Evolutionary conservation across 768 basidiomycete genomes (phyloP), one percentile per base, ranked within the genome.

Genomic region (Astraeus odoratus): DNA sequence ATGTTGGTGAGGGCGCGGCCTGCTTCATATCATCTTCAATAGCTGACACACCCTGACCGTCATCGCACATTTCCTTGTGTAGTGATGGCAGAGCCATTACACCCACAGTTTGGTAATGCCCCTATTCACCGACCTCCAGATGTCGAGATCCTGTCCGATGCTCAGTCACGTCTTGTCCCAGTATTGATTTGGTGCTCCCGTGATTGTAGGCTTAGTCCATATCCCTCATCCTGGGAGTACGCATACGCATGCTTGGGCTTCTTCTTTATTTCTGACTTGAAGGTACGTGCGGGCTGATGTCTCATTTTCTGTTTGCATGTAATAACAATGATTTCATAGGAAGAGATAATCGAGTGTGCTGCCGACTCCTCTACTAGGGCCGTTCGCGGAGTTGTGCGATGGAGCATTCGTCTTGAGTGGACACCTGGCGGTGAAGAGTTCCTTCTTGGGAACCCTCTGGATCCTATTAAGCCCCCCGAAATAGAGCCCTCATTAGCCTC

Each of bases 351-450:
- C 5, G 37, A 39, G 13, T 39, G 37, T 22, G 15, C 3, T 7
- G 22, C 15, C 16, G 37, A 25, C 16, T 8, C 19, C 18, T 8
- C 13, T 27, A 13, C 29, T 24, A 7, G 37, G 15, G 31, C 47
- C 6, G 23, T 54, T 1, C 34, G 54, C 35, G 72, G 73, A 6
- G 57, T 47, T 19, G 67, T 76, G 5, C 48, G 67, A 38, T 80
- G 77, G 77, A 53, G 51, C 34, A 61, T 78, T 33, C 62, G 57
- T n/a, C 63, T 76, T 22, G 54, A 65, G 39, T 80, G 78, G 78
- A 65, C 64, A 9, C 59, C 69, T 4, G 77, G 76, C 19, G 77
- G 76, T 3, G 76, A 79, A 56, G 66, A 71, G 19, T 50, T 51
- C 25, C 51, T 62, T 56, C 59, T 44, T n/a, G 37, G 24, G 22